phyloP scores from a whole-genome alignment of 768 basidiomycete species.

The Mycena albidolilacea region DNA sequence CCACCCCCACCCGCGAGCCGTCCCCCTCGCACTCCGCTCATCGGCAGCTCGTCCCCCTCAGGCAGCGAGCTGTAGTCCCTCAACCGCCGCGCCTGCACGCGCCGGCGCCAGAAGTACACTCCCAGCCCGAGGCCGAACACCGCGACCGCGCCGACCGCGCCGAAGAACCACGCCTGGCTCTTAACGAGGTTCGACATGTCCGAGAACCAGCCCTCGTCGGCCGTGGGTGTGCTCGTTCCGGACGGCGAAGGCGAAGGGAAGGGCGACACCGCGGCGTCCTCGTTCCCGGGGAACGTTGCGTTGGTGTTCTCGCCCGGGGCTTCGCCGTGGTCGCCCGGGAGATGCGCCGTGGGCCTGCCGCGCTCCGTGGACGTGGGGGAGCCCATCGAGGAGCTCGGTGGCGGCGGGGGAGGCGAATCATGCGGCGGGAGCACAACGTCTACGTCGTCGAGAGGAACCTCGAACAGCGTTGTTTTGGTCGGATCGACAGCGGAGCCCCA shows the following conservation, averaged over 20 bases:
- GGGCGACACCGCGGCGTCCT: conserved; percentile 38
- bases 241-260: conserved; percentile 46
- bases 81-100: conserved; percentile 52
- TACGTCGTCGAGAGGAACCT: conserved; percentile 68
- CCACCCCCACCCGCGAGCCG: conserved; percentile 50
- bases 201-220: conserved; percentile 90
- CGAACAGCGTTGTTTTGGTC: conserved; percentile 71
- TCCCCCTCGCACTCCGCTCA: conserved; percentile 75
- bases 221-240: conserved; percentile 66
- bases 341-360: conserved; percentile 88
- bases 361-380: conserved; percentile 67
- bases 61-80: conserved; percentile 73
- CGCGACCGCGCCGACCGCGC: conserved; percentile 83
- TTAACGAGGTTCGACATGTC: conserved; percentile 81
- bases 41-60: conserved; percentile 79
- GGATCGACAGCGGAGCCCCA: conserved; percentile 93
- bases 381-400: conserved; percentile 50
- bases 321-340: conserved; percentile 89
- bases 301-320: conserved; percentile 86
- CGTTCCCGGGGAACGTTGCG: conserved; percentile 72
- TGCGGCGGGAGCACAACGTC: conserved; percentile 64
- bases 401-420: conserved; percentile 53
- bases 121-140: conserved; percentile 80
- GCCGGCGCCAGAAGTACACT: conserved; percentile 87
- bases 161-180: conserved; percentile 92